Conservation (phyloP, 805 yeast genomes). For the Cyberlindnera suaveolens region DNA sequence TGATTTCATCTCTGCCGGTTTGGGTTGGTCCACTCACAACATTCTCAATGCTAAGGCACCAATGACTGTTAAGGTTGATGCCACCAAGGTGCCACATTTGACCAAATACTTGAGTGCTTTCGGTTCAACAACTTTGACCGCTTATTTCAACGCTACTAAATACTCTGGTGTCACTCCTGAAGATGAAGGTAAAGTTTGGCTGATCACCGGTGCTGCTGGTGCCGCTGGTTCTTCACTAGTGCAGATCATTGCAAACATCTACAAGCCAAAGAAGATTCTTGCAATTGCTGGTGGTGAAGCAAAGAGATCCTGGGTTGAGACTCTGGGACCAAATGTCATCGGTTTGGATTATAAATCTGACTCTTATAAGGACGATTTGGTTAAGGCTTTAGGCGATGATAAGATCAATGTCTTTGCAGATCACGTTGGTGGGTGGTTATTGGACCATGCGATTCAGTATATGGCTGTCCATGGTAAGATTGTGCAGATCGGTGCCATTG, state of each 20-base stretch:
- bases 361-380: constrained; percentile 30
- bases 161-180: constrained; percentile 41
- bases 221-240: constrained; percentile 63
- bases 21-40: constrained; percentile 45
- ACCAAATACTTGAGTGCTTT: constrained; percentile 40
- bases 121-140: constrained; percentile 57
- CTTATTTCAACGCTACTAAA: constrained; percentile 47
- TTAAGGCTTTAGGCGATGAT: constrained; percentile 39
- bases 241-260: constrained; percentile 48
- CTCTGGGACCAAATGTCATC: constrained; percentile 46
- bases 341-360: constrained; percentile 47
- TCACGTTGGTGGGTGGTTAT: constrained; percentile 57
- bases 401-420: constrained; percentile 51
- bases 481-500: constrained; percentile 58
- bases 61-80: constrained; percentile 8
- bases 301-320: constrained; percentile 47
- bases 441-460: constrained; percentile 35
- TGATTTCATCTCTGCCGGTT: constrained; percentile 35
- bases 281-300: constrained; percentile 58
- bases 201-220: constrained; percentile 64
- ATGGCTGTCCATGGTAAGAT: constrained; percentile 37
- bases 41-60: constrained; percentile 23
- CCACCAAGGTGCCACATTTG: constrained; percentile 23
- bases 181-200: constrained; percentile 36
- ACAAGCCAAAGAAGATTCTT: constrained; percentile 49